Percentiles rank a stretch among this genome's conserved stretches.
phyloP scores from a whole-genome alignment of 2,329 filamentous ascomycete genomes.

The Sporothrix inflata region DNA sequence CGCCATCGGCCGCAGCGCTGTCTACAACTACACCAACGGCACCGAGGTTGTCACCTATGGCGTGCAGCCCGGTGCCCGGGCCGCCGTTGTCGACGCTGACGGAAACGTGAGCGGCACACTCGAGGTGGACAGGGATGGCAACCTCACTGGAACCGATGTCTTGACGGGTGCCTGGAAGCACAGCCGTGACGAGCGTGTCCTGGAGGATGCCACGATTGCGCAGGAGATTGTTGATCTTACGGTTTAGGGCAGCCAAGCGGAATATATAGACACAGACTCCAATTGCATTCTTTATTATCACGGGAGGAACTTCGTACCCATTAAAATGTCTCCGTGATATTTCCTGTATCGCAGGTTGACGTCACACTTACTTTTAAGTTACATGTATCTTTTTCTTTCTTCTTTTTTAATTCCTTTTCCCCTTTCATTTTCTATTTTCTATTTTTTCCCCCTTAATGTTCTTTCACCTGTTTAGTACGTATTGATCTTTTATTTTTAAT shows the following conservation, averaged over 20 bases:
- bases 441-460: too few relatives aligned
- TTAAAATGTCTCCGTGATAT: too few relatives aligned
- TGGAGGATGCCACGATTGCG: neutral
- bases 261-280: neutral
- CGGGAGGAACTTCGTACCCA: too few relatives aligned
- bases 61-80: neutral
- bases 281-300: neutral
- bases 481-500: too few relatives aligned
- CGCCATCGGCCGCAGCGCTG: neutral
- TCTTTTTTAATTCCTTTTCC: too few relatives aligned
- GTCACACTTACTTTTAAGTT: too few relatives aligned
- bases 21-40: neutral
- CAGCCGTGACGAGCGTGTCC: neutral
- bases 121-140: neutral
- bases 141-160: neutral
- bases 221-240: slow-evolving; percentile 2
- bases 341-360: too few relatives aligned
- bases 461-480: too few relatives aligned
- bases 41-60: neutral
- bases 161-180: neutral
- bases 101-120: neutral
- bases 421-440: too few relatives aligned
- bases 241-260: neutral
- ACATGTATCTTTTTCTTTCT: too few relatives aligned
- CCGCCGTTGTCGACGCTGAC: neutral